A percentile compares a stretch with the other conserved stretches of the same genome.
phyloP scores from a whole-genome alignment of 2,329 filamentous ascomycete genomes.

The Nigrospora osmanthi region DNA sequence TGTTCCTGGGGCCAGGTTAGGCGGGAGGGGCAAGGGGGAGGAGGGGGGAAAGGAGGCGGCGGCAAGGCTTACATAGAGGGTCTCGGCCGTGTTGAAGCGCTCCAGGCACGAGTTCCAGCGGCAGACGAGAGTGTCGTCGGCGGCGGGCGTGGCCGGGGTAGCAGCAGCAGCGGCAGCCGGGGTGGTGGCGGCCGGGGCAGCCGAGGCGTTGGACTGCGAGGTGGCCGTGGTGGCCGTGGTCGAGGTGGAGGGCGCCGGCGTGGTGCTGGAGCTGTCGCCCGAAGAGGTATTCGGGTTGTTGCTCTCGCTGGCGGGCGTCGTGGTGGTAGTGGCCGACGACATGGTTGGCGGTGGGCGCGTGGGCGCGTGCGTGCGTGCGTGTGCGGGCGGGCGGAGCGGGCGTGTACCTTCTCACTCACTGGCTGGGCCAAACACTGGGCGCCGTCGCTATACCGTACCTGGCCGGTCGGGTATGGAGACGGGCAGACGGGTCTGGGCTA shows the following conservation, averaged over 20 bases:
- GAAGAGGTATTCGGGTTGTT: background rate
- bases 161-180: constrained; percentile 28
- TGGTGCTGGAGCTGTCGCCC: constrained; percentile 1
- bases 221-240: background rate
- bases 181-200: constrained; percentile 40
- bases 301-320: too few relatives aligned
- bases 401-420: too few relatives aligned
- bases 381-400: too few relatives aligned
- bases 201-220: background rate
- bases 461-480: too few relatives aligned
- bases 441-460: too few relatives aligned
- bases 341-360: too few relatives aligned
- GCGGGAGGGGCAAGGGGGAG: background rate
- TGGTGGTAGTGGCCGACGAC: too few relatives aligned
- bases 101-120: constrained; percentile 53
- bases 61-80: constrained; percentile 46
- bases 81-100: constrained; percentile 49
- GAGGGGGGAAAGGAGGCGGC: background rate
- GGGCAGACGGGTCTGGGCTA: too few relatives aligned
- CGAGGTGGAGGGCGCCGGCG: background rate
- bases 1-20: too few relatives aligned
- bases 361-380: too few relatives aligned
- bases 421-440: too few relatives aligned
- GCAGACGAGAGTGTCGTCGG: constrained; percentile 49
- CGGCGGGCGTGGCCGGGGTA: constrained; percentile 27